Conservation (phyloP, 192 early-diverging fungal species). For the Gonapodya sp. region DNA sequence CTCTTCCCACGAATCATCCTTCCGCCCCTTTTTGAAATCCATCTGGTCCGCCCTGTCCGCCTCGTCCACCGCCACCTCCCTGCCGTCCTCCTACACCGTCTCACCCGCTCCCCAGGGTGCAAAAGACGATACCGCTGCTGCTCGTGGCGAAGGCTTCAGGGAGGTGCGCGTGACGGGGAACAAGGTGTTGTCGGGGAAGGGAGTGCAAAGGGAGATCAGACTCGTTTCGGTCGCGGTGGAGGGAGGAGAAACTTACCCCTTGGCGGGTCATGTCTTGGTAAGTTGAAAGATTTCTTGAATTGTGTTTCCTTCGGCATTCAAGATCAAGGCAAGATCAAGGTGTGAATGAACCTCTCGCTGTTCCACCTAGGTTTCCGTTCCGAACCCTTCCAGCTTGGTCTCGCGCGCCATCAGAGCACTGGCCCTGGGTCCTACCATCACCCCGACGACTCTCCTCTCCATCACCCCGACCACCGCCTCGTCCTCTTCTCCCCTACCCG, state of each 20-base stretch:
- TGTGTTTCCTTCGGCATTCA: no score
- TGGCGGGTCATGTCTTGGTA: slow-evolving; percentile 5
- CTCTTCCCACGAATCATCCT: neutral
- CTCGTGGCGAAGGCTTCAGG: neutral
- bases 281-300: no score
- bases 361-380: neutral
- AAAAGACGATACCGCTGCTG: neutral
- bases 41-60: neutral
- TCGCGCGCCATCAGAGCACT: neutral
- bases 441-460: neutral
- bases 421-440: neutral
- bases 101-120: neutral
- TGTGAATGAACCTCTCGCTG: neutral
- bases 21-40: neutral
- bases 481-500: neutral
- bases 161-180: neutral
- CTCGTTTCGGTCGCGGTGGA: neutral
- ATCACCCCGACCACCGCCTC: neutral
- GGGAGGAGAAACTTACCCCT: slow-evolving; percentile 5
- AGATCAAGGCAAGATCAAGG: no score
- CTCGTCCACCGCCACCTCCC: neutral
- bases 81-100: neutral
- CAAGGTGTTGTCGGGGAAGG: neutral
- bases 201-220: neutral
- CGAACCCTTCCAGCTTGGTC: neutral